Base-by-base conservation (phyloP, 345 rosid species). In the Erucastrum elatum region DNA sequence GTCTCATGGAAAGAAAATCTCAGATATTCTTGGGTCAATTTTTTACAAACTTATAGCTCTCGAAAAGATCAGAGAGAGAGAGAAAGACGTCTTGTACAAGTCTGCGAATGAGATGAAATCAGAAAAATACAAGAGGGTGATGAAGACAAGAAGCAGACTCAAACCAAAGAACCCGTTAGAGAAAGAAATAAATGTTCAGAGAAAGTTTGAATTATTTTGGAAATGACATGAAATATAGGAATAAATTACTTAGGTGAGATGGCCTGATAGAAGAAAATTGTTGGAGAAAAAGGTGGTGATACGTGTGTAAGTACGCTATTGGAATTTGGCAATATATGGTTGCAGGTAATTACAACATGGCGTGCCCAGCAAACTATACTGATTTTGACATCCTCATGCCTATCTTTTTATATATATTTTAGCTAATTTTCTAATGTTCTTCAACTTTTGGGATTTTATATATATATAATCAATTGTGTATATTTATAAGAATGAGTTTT, bases 41-140 rank as follows among this genome's bases (percentile, higher is more conserved):
- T 55, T 30, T 56, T 39, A 66, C 75, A 62, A 17, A 7, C 1
- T 76, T 71, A 46, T 64, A 72, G 72, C 58, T 39, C 0, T 53
- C n/a, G 31, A 33, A 37, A 77, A 64, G 6, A 15, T 8, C 10
- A 31, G 44, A 31, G 31, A 26, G 41, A 30, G 31, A 21, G 69
- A 79, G 8, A 72, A 7, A 39, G 27, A 17, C 80, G 76, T 75
- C 76, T 70, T 41, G 41, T 30, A 64, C 76, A 80, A 71, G 78
- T 58, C 71, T 35, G 10, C 9, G 46, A 51, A 68, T 67, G 55
- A 69, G 66, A 63, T 68, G 70, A 64, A 62, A 55, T 68, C 21
- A 63, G 65, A 68, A 67, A 12, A 66, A 15, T 60, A 71, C 67
- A 53, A 65, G 72, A 68, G 60, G 29, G n/a, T n/a, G 31, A 0